Evolutionary conservation across 1,284 basidiomycete species (phyloP).

Genomic region (Takashimella koratensis): DNA sequence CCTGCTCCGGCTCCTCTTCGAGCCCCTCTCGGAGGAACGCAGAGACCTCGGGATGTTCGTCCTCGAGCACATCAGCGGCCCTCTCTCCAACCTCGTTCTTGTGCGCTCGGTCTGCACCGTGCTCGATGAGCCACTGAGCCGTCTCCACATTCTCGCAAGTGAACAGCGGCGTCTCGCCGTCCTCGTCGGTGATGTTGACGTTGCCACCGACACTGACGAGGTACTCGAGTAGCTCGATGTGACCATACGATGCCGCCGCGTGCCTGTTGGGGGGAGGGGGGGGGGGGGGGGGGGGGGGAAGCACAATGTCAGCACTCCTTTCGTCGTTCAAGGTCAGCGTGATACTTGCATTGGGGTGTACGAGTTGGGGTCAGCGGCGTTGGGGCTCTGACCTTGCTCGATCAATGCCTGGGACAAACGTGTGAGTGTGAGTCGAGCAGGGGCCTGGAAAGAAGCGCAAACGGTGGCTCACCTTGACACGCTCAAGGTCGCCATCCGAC

Average conservation of each 20-base stretch:
- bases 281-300: too few relatives aligned
- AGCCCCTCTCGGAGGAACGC: slow-evolving; percentile 56
- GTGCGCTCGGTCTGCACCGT: slow-evolving; percentile 66
- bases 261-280: too few relatives aligned
- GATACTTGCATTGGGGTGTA: slow-evolving; percentile 76
- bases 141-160: slow-evolving; percentile 79
- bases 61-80: slow-evolving; percentile 66
- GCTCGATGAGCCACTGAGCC: slow-evolving; percentile 70
- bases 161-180: slow-evolving; percentile 87
- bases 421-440: neutral
- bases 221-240: slow-evolving; percentile 70
- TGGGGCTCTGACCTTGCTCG: slow-evolving; percentile 67
- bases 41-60: slow-evolving; percentile 71
- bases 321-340: neutral
- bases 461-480: slow-evolving; percentile 44
- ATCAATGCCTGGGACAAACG: slow-evolving; percentile 55
- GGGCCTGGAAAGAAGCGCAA: neutral
- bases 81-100: slow-evolving; percentile 69
- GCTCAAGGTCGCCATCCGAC: slow-evolving; percentile 70
- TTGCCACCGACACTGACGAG: slow-evolving; percentile 75
- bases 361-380: slow-evolving; percentile 68
- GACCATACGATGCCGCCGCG: slow-evolving; percentile 90
- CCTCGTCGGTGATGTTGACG: slow-evolving; percentile 77
- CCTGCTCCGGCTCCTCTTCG: neutral
- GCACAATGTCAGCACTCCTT: neutral